Conservation (phyloP, 164 flowering plant species). For the Magnolia sinica region DNA sequence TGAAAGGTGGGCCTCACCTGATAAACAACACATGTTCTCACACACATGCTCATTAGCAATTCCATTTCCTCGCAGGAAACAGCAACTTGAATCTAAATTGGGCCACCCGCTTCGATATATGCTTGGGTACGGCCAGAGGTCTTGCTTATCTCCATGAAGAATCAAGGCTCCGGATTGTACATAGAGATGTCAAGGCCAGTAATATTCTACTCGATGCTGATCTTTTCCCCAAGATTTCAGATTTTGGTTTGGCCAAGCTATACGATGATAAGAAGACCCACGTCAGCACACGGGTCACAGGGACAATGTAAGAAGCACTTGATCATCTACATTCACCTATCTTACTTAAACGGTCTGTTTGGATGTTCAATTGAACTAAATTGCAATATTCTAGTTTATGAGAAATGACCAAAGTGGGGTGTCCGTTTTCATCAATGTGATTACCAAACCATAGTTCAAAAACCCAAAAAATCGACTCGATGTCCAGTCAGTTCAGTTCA, state of each 20-base stretch:
- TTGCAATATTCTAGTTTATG: too few species aligned
- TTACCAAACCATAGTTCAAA: too few species aligned
- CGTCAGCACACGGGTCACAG: slow-evolving; percentile 43
- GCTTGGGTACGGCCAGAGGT: slow-evolving; percentile 19
- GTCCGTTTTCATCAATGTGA: too few species aligned
- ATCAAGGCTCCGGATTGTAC: slow-evolving; percentile 16
- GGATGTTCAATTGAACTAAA: too few species aligned
- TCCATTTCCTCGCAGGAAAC: background rate
- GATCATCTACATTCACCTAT: too few species aligned
- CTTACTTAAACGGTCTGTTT: too few species aligned
- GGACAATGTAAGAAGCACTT: slow-evolving; percentile 29
- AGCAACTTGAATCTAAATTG: slow-evolving; percentile 7
- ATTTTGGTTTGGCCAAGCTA: slow-evolving; percentile 48
- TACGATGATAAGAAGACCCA: slow-evolving; percentile 36
- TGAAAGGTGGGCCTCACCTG: background rate
- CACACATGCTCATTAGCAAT: background rate
- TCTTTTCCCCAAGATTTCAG: slow-evolving; percentile 36
- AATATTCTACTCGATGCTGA: slow-evolving; percentile 26
- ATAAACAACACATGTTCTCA: background rate
- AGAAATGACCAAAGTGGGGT: too few species aligned
- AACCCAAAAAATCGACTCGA: too few species aligned
- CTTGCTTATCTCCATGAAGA: slow-evolving; percentile 21
- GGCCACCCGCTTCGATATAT: slow-evolving; percentile 14
- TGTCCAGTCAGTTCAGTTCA: too few species aligned
- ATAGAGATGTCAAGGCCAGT: slow-evolving; percentile 20